A percentile compares a stretch with the other conserved stretches of the same genome.
These are phyloP conservation scores for Neopestalotiopsis sp. DNA, from an alignment of 2,329 filamentous ascomycete genomes.

Conservation along the genomic window DNA sequence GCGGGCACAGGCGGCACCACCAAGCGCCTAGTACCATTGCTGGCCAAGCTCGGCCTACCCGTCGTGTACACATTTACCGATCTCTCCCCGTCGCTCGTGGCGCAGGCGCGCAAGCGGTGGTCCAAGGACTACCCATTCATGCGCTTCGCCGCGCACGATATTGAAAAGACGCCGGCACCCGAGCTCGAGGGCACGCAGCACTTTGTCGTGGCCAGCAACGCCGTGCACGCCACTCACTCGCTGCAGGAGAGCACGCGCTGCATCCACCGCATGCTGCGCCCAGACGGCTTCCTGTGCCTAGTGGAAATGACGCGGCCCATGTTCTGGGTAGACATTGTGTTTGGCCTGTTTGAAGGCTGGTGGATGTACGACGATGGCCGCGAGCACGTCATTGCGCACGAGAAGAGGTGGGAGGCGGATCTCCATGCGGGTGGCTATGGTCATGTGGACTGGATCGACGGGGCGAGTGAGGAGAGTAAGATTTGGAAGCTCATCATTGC, in stretches of 20 bases:
- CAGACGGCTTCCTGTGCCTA: conserved; percentile 40
- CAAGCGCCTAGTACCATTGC: conserved; percentile 30
- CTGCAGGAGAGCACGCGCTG: conserved; percentile 27
- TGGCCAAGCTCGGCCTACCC: conserved; percentile 29
- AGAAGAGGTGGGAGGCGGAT: conserved; percentile 29
- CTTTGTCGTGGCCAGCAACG: conserved; percentile 39
- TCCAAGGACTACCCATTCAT: conserved; percentile 28
- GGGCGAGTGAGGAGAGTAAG: too few relatives aligned
- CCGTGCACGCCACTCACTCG: conserved; percentile 40
- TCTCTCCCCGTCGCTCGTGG: conserved; percentile 41
- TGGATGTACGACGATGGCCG: conserved; percentile 43
- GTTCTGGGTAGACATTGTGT: conserved; percentile 41
- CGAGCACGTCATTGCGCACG: conserved; percentile 29
- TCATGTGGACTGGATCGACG: too few relatives aligned
- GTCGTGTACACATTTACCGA: conserved; percentile 50
- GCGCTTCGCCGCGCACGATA: conserved; percentile 34
- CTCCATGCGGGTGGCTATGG: too few relatives aligned
- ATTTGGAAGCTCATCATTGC: too few relatives aligned
- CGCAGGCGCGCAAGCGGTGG: conserved; percentile 29
- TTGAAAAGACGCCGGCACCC: conserved; percentile 29
- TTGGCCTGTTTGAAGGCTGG: conserved; percentile 45
- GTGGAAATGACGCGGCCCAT: conserved; percentile 39
- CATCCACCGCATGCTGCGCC: conserved; percentile 32
- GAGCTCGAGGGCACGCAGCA: conserved; percentile 31
- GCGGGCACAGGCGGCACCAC: not conserved